A percentile compares a stretch with the other conserved stretches of the same genome.
These are phyloP conservation scores for Termitomyces sp. DNA, from an alignment of 768 basidiomycete genomes.

Conservation along the genomic window DNA sequence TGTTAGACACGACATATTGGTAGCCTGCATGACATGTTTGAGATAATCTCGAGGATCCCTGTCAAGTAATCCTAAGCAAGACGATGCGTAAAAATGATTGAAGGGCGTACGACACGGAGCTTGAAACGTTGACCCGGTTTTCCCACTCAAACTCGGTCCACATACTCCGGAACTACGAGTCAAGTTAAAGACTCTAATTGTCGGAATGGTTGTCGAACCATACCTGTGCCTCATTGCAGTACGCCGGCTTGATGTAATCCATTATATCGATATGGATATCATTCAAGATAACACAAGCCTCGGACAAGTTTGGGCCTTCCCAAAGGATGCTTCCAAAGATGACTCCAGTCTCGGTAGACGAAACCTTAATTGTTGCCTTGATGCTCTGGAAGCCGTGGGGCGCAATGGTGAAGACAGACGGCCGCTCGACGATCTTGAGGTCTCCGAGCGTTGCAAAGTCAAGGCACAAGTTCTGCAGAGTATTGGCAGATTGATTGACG, in stretches of 20 bases:
- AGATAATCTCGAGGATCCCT: conserved; percentile 89
- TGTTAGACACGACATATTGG: conserved; percentile 97
- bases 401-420: conserved; percentile 86
- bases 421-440: conserved; percentile 95
- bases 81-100: not conserved
- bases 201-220: conserved; percentile 2
- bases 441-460: conserved; percentile 98
- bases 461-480: conserved; percentile 92
- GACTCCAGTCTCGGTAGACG: conserved; percentile 97
- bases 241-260: conserved; percentile 96
- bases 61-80: conserved; percentile 1
- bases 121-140: conserved; percentile 94
- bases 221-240: conserved; percentile 92
- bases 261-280: conserved; percentile 99
- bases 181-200: not conserved
- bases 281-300: conserved; percentile 90
- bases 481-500: conserved; percentile 93
- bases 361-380: conserved; percentile 98
- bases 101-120: conserved; percentile 65
- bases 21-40: conserved; percentile 91
- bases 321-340: conserved; percentile 98
- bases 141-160: conserved; percentile 99
- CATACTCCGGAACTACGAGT: conserved; percentile 86
- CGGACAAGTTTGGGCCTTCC: conserved; percentile 84
- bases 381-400: conserved; percentile 98